Evolutionary conservation across 176 grass and related monocot species (phyloP), one percentile per base, ranked within the genome.

Genomic region (Aegilops tauschii): DNA sequence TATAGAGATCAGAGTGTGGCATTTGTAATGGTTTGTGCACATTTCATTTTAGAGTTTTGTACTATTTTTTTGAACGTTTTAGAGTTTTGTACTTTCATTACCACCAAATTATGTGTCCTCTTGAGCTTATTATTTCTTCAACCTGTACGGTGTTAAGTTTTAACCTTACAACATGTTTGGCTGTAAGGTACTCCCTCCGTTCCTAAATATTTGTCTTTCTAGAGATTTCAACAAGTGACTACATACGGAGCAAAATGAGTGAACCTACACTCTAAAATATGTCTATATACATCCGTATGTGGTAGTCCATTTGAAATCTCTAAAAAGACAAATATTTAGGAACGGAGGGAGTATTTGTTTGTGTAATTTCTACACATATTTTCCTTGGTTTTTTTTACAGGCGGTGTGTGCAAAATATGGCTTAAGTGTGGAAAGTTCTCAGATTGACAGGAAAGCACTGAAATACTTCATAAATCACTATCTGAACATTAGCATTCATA

Each of bases 401-500:
- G 85, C 77, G 9, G 70, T 95, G 83, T 88, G 88, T 56, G 76
- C 86, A 85, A 90, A 85, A 83, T 88, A 86, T 92, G 79, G 45
- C 68, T 67, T 88, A 44, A 72, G 25, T 35, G 54, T 77, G n/a
- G 61, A 88, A 86, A 86, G 29, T 80, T 83, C 85, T 73, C 87
- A 90, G 69, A 66, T 92, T 68, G 82, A 95, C 66, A 85, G 79
- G 69, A 86, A 72, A 61, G 85, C 82, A 25, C 63, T 92, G 12
- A 88, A 82, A 32, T 90, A 83, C 31, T 52, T 95, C 27, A 67
- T 95, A 28, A 82, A 65, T 16, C 42, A 88, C 76, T 95, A 95
- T 88, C 78, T 91, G 62, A 62, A 88, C 45, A 89, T 89, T 75
- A 45, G 80, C 29, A 30, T 76, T 83, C 42, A 71, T 78, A 45